Evolutionary conservation across 2,329 filamentous ascomycete genomes (phyloP).

Genomic region (Fusarium brevicatenulatum): DNA sequence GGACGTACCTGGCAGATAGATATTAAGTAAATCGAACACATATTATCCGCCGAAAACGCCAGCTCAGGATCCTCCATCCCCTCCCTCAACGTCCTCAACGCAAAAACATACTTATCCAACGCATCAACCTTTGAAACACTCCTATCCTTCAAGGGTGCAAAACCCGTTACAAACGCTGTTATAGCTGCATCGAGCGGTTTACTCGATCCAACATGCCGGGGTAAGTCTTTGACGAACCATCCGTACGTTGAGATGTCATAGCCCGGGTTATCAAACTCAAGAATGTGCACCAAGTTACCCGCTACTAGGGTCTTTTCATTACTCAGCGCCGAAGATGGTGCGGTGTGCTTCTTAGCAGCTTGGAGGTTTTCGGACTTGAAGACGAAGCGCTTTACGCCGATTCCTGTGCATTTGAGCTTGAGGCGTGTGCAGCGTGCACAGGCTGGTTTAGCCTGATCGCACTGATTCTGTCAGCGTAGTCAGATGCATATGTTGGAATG

Average conservation of each 20-base stretch:
- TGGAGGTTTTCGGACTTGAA: slow-evolving; percentile 3
- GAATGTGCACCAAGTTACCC: background rate
- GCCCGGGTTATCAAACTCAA: background rate
- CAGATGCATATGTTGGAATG: accelerated
- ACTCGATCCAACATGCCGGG: background rate
- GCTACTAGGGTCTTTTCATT: background rate
- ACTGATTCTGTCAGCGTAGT: background rate
- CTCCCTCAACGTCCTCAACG: background rate
- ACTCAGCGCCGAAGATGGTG: background rate
- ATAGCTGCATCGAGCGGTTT: slow-evolving; percentile 13
- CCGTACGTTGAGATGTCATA: slow-evolving; percentile 18
- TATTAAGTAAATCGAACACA: slow-evolving; percentile 11
- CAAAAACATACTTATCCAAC: slow-evolving; percentile 1
- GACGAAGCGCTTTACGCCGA: slow-evolving; percentile 7
- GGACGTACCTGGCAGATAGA: background rate
- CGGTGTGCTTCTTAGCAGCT: background rate
- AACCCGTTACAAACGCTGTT: background rate
- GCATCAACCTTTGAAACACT: background rate
- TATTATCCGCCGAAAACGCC: background rate
- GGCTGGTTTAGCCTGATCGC: slow-evolving; percentile 20
- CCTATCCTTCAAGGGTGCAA: background rate
- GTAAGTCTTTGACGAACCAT: slow-evolving; percentile 6
- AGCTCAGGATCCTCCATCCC: background rate
- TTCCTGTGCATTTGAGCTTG: background rate
- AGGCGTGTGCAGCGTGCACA: slow-evolving; percentile 11